A percentile compares a stretch with the other conserved stretches of the same genome.
phyloP scores from a whole-genome alignment of 768 basidiomycete genomes.

The Xerocomellus intermedius region DNA sequence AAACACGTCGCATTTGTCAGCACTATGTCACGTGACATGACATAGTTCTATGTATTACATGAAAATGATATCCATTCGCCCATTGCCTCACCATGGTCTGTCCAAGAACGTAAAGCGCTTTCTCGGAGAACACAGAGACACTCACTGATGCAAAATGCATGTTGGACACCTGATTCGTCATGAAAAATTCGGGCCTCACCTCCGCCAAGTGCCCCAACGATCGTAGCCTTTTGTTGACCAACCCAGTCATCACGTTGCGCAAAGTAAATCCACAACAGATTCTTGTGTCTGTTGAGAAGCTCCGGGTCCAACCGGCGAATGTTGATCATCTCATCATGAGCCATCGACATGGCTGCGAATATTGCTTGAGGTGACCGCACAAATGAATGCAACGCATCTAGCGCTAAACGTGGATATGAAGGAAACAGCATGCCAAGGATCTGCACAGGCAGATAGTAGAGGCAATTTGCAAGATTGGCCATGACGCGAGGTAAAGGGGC shows the following conservation, averaged over 20 bases:
- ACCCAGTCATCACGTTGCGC: constrained; percentile 70
- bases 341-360: constrained; percentile 56
- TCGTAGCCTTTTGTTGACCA: constrained; percentile 47
- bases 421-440: constrained; percentile 46
- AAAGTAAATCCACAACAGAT: constrained; percentile 53
- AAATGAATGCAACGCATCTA: constrained; percentile 46
- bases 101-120: not conserved
- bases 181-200: constrained; percentile 41
- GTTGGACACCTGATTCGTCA: constrained; percentile 52
- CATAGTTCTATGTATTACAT: not conserved
- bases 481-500: constrained; percentile 45
- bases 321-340: constrained; percentile 63
- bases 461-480: constrained; percentile 43
- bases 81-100: constrained; percentile 53
- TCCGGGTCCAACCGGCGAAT: constrained; percentile 53
- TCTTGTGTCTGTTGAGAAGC: constrained; percentile 40
- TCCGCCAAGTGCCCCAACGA: constrained; percentile 43
- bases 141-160: constrained; percentile 75
- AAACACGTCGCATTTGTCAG: constrained; percentile 13
- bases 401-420: constrained; percentile 49
- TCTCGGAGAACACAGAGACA: constrained; percentile 4
- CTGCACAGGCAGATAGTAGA: constrained; percentile 39
- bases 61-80: constrained; percentile 42
- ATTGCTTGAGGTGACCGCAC: constrained; percentile 52
- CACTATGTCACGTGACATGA: constrained; percentile 8